These are phyloP conservation scores for Trichoderma brevicompactum DNA, from an alignment of 2,329 filamentous ascomycete genomes.

Conservation along the genomic window DNA sequence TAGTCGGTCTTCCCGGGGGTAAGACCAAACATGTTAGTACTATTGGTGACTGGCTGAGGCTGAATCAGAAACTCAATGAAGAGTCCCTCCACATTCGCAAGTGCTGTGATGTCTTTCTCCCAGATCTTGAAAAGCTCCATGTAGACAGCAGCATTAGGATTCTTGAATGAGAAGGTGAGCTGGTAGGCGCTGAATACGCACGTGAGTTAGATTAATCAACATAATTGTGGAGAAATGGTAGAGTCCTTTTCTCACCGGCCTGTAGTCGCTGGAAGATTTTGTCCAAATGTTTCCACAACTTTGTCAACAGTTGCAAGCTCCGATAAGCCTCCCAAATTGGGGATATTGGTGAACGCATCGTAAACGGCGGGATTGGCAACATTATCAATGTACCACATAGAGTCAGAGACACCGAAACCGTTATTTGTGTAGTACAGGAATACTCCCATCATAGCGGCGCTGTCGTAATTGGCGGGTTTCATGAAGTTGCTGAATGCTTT, in stretches of 20 bases:
- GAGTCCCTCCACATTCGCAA: conserved; percentile 6
- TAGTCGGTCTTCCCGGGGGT: neutral
- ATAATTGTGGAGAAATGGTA: neutral
- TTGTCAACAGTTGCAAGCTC: conserved; percentile 21
- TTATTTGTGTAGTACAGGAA: neutral
- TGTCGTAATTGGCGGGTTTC: conserved; percentile 31
- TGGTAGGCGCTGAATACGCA: neutral
- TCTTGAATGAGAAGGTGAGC: conserved; percentile 8
- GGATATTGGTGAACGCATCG: conserved; percentile 22
- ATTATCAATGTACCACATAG: conserved; percentile 21
- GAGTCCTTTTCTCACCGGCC: neutral
- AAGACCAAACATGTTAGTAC: conserved; percentile 22
- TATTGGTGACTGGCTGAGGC: conserved; percentile 11
- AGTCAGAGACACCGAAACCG: conserved; percentile 31
- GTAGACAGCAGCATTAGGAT: neutral
- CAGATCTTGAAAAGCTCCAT: neutral
- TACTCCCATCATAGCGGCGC: conserved; percentile 29
- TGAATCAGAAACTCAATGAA: conserved; percentile 17
- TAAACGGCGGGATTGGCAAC: conserved; percentile 14
- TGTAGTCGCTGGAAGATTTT: conserved; percentile 20
- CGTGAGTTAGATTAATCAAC: neutral
- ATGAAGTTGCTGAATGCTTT: conserved; percentile 31
- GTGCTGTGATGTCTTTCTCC: neutral
- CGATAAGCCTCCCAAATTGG: conserved; percentile 21
- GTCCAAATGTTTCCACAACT: conserved; percentile 23